A percentile compares a stretch with the other conserved stretches of the same genome.
Evolutionary conservation across 169 alveolate species (phyloP).

Genomic region (Blepharisma undulans): DNA sequence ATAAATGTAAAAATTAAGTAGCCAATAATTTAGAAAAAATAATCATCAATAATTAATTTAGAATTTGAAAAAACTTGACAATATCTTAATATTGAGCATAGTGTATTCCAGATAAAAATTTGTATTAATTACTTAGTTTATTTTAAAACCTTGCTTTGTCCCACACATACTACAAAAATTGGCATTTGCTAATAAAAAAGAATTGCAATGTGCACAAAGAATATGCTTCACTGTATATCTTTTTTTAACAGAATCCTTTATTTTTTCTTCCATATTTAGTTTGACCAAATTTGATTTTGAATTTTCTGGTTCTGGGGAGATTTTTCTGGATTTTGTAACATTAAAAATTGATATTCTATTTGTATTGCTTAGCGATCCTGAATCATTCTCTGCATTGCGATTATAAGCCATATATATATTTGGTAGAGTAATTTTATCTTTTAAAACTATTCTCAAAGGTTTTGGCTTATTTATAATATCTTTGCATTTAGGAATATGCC

Average conservation of each 20-base stretch:
- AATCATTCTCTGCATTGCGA: neutral
- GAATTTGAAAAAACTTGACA: no score
- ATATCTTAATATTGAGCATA: no score
- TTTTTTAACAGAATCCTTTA: neutral
- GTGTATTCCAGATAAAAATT: neutral
- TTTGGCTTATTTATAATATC: constrained; percentile 50
- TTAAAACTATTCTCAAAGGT: constrained; percentile 22
- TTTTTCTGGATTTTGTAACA: neutral
- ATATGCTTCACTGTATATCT: neutral
- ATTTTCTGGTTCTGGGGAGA: neutral
- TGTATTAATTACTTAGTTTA: neutral
- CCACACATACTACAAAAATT: neutral
- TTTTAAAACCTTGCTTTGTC: neutral
- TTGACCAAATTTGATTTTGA: neutral
- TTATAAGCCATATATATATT: neutral
- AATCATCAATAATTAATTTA: no score
- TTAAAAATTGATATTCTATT: neutral
- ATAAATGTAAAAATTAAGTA: neutral
- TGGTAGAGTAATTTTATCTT: neutral
- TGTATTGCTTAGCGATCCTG: neutral
- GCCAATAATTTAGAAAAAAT: no score
- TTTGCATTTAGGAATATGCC: constrained; percentile 62
- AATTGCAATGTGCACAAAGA: neutral
- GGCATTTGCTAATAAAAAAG: neutral
- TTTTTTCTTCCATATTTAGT: neutral